Conservation (phyloP, 768 basidiomycete genomes). For the Tricholoma bakamatsutake region DNA sequence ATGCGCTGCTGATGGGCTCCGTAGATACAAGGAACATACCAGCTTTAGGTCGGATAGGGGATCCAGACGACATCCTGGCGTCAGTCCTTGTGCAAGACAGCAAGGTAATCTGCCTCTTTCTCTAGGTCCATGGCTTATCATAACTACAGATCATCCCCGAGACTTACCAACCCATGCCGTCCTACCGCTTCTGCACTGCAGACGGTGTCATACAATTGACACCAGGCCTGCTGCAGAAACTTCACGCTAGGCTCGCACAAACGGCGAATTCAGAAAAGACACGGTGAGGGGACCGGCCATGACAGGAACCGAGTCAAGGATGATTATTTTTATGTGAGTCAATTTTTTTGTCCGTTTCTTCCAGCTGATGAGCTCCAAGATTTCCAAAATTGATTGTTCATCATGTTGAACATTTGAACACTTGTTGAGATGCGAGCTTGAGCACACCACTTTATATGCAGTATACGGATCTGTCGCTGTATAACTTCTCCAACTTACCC, state of each 20-base stretch:
- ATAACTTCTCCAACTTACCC: too few relatives aligned
- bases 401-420: too few relatives aligned
- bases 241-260: conserved; percentile 33
- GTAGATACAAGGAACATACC: conserved; percentile 73
- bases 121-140: not conserved
- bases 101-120: conserved; percentile 35
- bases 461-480: not conserved
- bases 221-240: conserved; percentile 50
- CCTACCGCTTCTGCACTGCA: conserved; percentile 73
- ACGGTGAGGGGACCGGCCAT: not conserved
- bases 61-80: conserved; percentile 80
- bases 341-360: not conserved
- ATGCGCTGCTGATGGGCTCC: not conserved
- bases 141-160: conserved; percentile 50
- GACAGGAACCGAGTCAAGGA: not conserved
- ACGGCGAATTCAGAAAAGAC: conserved; percentile 25
- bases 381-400: not conserved
- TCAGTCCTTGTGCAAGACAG: conserved; percentile 68
- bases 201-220: conserved; percentile 70
- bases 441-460: not conserved
- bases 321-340: not conserved
- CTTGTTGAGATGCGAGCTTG: not conserved
- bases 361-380: not conserved
- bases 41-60: conserved; percentile 67
- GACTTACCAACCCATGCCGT: conserved; percentile 80